Evolutionary conservation across 2,329 filamentous ascomycete genomes (phyloP).

Genomic region (Mycosphaerelloides madeirae): DNA sequence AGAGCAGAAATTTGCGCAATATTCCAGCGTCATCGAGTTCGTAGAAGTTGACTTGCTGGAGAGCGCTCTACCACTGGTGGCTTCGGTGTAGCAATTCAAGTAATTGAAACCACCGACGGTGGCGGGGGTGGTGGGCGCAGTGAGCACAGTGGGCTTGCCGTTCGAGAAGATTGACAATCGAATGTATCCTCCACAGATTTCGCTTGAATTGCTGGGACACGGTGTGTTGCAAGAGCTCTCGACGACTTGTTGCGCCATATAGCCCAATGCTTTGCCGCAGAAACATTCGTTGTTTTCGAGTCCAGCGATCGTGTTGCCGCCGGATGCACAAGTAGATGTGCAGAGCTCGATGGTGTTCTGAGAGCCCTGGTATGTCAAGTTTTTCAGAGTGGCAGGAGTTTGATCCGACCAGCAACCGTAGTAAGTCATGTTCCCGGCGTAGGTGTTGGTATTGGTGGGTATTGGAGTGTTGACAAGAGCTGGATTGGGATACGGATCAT

Average conservation of each 20-base stretch:
- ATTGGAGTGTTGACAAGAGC: slow-evolving; percentile 19
- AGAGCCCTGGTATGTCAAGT: slow-evolving; percentile 24
- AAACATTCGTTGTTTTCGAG: slow-evolving; percentile 33
- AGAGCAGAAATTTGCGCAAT: slow-evolving; percentile 34
- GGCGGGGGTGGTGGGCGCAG: slow-evolving; percentile 26
- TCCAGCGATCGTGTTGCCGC: slow-evolving; percentile 34
- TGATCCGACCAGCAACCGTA: slow-evolving; percentile 36
- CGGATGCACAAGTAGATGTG: slow-evolving; percentile 26
- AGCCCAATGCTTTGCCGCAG: slow-evolving; percentile 30
- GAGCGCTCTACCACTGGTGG: slow-evolving; percentile 25
- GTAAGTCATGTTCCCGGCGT: slow-evolving; percentile 34
- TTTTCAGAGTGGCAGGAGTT: slow-evolving; percentile 20
- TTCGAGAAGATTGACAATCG: slow-evolving; percentile 32
- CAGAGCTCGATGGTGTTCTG: slow-evolving; percentile 32
- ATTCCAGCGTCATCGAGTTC: slow-evolving; percentile 37
- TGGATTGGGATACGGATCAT: slow-evolving; percentile 32
- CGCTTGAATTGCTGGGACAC: slow-evolving; percentile 30
- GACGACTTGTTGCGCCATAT: slow-evolving; percentile 23
- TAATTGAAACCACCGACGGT: slow-evolving; percentile 26
- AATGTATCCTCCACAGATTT: slow-evolving; percentile 30
- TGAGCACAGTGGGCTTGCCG: slow-evolving; percentile 17
- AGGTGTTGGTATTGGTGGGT: slow-evolving; percentile 27
- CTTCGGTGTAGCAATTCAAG: slow-evolving; percentile 31
- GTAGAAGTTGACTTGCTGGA: slow-evolving; percentile 22
- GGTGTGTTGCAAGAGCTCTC: slow-evolving; percentile 28